phyloP scores from a whole-genome alignment of 257 asterid genomes.

The Penstemon newberryi region DNA sequence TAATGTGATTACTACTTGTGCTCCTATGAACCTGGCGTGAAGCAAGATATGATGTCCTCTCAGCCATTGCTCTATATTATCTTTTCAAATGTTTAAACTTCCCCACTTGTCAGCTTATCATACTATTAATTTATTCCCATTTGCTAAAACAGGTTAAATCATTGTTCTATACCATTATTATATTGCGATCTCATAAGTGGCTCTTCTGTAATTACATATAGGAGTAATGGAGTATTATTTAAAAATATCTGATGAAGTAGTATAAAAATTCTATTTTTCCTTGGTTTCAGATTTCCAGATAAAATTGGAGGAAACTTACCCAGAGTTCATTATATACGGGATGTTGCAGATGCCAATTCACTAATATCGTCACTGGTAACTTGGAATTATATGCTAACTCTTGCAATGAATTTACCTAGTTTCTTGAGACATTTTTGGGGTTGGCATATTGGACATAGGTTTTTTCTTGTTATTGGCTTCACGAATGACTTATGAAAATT shows the following conservation, averaged over 20 bases:
- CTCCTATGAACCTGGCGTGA: slow-evolving; percentile 7
- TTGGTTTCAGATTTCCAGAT: slow-evolving; percentile 77
- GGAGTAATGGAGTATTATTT: background rate
- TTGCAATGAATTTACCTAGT: background rate
- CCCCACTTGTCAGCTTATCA: background rate
- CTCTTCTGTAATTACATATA: background rate
- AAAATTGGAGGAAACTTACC: slow-evolving; percentile 84
- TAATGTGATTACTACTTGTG: background rate
- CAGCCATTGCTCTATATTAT: background rate
- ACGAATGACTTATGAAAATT: background rate
- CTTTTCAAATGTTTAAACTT: background rate
- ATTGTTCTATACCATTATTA: background rate
- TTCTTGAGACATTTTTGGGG: background rate
- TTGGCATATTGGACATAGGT: background rate
- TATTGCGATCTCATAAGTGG: background rate
- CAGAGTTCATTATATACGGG: slow-evolving; percentile 93
- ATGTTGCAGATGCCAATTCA: slow-evolving; percentile 92
- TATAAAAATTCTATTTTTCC: slow-evolving; percentile 9
- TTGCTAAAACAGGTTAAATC: slow-evolving; percentile 18
- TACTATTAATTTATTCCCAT: slow-evolving; percentile 3
- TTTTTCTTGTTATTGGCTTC: slow-evolving; percentile 5
- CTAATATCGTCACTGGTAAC: slow-evolving; percentile 78
- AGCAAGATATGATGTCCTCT: background rate
- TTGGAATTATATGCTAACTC: slow-evolving; percentile 16
- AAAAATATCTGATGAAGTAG: background rate